These are phyloP conservation scores for Flaveria trinervia DNA, from an alignment of 129 eudicot genomes.

Conservation along the genomic window DNA sequence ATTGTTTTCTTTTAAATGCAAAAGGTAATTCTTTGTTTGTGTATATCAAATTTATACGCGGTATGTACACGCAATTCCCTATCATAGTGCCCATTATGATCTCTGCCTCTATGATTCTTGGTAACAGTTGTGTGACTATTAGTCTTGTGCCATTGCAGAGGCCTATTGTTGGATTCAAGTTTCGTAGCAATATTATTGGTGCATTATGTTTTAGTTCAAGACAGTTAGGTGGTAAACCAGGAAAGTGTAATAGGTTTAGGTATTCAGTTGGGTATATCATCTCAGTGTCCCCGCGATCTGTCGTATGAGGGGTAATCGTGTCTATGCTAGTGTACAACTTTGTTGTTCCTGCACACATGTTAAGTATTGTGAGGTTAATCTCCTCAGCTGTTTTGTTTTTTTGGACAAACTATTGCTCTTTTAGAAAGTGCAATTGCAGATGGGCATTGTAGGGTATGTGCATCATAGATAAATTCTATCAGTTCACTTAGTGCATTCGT, in stretches of 20 bases:
- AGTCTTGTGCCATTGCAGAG: slow-evolving; percentile 6
- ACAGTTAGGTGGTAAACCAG: background rate
- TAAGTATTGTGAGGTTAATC: background rate
- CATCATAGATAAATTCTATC: too few species aligned
- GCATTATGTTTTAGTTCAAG: background rate
- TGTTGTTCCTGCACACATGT: background rate
- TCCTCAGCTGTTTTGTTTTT: background rate
- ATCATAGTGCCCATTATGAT: background rate
- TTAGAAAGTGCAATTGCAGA: background rate
- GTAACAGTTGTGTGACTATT: background rate
- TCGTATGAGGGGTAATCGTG: background rate
- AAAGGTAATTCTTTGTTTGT: slow-evolving; percentile 8
- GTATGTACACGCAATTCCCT: background rate
- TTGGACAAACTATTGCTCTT: slow-evolving; percentile 6
- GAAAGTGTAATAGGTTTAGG: background rate
- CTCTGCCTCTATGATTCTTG: slow-evolving; percentile 1
- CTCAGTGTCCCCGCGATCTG: background rate
- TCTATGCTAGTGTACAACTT: background rate
- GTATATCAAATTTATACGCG: background rate
- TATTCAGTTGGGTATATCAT: background rate
- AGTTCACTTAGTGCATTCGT: too few species aligned
- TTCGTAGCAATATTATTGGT: background rate
- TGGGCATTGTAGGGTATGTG: too few species aligned
- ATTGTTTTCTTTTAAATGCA: slow-evolving; percentile 14
- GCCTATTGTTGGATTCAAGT: background rate